Base-by-base conservation (phyloP, 306 rosid species). In the Adenanthera pavonina region DNA sequence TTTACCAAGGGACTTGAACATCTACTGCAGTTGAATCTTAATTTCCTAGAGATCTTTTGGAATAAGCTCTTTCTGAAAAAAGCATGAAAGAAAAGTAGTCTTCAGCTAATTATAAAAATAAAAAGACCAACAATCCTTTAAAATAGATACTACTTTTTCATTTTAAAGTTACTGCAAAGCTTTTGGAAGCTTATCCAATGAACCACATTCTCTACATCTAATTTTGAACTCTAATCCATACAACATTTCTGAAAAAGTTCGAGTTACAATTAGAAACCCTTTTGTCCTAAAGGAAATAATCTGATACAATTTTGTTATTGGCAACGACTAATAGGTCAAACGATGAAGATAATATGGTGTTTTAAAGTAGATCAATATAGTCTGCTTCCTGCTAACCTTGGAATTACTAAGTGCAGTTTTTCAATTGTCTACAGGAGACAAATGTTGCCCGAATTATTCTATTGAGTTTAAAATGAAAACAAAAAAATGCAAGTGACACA, bases 291-390 rank as follows among this genome's bases (percentile, higher is more conserved):
- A 68, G 76, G 59, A 75, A 59, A 54, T 25, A 81, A 17, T 1
- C 17, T 43, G 43, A 47, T 33, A 34, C 46, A 46, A 9, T 4
- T 25, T 66, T 17, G 1, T 34, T 46, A 56, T 47, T 64, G 48
- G 61, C n/a, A 78, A 65, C 1, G 30, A 25, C 40, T 19, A 78
- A 74, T 47, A 48, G 34, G 48, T 49, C 69, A 41, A 38, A 44
- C 74, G 47, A 38, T 35, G 53, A 43, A 69, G 52, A 36, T 64
- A 67, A 41, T 15, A 35, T 19, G 51, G 51, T 16, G 59, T 35
- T 56, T 16, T 53, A 72, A 33, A 73, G 19, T 48, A 77, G 54
- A 81, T 49, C 59, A 83, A 73, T 73, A 47, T 44, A 75, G 61
- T 41, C 34, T 51, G 46, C 47, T 41, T 78, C n/a, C 7, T 14